Evolutionary conservation across 148 eudicot genomes (phyloP).

Genomic region (Salicornia ramosissima): DNA sequence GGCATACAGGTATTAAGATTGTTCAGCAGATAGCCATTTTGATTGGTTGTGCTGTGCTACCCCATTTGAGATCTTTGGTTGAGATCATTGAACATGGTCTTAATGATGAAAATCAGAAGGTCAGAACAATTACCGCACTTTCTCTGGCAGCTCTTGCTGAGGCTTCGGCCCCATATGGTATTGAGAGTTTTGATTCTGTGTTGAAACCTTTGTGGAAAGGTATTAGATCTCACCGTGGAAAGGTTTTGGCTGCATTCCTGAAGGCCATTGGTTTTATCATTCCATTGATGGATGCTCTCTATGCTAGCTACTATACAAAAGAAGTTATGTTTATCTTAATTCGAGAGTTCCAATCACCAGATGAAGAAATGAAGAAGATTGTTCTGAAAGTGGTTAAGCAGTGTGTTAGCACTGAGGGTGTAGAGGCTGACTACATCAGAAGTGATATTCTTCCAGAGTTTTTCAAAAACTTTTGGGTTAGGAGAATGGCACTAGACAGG

Average conservation of each 20-base stretch:
- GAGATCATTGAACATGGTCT: slow-evolving; percentile 96
- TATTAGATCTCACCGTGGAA: slow-evolving; percentile 94
- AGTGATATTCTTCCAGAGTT: slow-evolving; percentile 89
- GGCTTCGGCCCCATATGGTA: slow-evolving; percentile 98
- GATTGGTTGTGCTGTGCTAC: slow-evolving; percentile 95
- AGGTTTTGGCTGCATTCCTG: slow-evolving; percentile 92
- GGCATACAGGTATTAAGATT: slow-evolving; percentile 96
- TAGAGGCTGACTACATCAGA: slow-evolving; percentile 85
- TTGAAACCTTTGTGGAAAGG: slow-evolving; percentile 98
- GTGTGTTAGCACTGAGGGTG: slow-evolving; percentile 98
- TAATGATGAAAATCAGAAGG: slow-evolving; percentile 95
- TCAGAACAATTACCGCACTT: slow-evolving; percentile 89
- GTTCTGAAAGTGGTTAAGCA: slow-evolving; percentile 96
- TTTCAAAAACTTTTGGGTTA: slow-evolving; percentile 87
- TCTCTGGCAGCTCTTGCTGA: slow-evolving; percentile 98
- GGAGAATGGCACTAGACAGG: slow-evolving; percentile 97
- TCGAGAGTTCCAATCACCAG: slow-evolving; percentile 96
- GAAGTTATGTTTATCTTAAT: slow-evolving; percentile 90
- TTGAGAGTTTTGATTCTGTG: slow-evolving; percentile 95
- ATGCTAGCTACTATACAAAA: slow-evolving; percentile 95
- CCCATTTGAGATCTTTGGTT: slow-evolving; percentile 88
- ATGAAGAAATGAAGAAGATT: slow-evolving; percentile 99
- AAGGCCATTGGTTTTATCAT: slow-evolving; percentile 96
- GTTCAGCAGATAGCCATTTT: slow-evolving; percentile 97
- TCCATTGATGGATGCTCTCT: slow-evolving; percentile 94